These are phyloP conservation scores for Parascedosporium putredinis DNA, from an alignment of 2,329 filamentous ascomycete species.

Conservation along the genomic window DNA sequence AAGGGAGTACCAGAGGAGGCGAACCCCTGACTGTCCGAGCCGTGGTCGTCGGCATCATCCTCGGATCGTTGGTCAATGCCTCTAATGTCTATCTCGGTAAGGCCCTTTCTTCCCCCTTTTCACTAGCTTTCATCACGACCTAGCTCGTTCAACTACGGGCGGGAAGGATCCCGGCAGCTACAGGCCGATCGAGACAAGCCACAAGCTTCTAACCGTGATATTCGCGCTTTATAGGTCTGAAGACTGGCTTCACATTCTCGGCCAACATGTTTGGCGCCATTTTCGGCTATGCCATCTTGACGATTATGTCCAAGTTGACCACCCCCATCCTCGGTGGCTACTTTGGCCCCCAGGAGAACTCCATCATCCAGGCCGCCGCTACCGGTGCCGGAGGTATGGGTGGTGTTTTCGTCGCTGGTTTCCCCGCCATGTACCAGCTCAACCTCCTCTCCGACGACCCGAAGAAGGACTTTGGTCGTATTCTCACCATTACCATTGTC, in stretches of 20 bases:
- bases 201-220: background rate
- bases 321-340: conserved; percentile 41
- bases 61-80: conserved; percentile 50
- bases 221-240: conserved; percentile 27
- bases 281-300: conserved; percentile 48
- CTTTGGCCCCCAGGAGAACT: conserved; percentile 53
- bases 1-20: conserved; percentile 31
- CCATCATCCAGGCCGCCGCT: conserved; percentile 49
- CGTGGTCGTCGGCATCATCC: conserved; percentile 41
- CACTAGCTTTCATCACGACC: background rate
- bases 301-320: conserved; percentile 37
- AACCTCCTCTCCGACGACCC: conserved; percentile 37
- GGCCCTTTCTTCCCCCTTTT: conserved; percentile 4
- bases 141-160: background rate
- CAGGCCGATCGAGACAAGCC: too few relatives aligned
- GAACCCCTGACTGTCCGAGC: conserved; percentile 45
- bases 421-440: conserved; percentile 51
- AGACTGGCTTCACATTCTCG: conserved; percentile 40
- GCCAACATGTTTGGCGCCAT: conserved; percentile 43
- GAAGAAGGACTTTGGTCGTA: conserved; percentile 43
- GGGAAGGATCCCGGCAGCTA: background rate
- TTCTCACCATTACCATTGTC: conserved; percentile 50
- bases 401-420: conserved; percentile 46
- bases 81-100: conserved; percentile 52
- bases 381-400: conserved; percentile 48